Evolutionary conservation across 192 early-diverging fungal species (phyloP).

Genomic region (Cetraspora pellucida): DNA sequence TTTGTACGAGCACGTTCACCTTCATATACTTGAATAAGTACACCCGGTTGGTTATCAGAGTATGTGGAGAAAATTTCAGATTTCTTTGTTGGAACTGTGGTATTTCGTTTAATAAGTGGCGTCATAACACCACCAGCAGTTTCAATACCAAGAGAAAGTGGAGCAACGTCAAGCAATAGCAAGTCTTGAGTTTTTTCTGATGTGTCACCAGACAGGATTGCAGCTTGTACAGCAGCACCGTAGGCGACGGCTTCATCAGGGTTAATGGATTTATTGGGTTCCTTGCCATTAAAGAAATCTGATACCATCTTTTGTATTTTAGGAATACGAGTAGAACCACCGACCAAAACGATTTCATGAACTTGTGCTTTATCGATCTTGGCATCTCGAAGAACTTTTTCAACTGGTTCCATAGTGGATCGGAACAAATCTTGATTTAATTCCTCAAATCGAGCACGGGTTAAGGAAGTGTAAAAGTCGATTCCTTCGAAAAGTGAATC

Average conservation of each 20-base stretch:
- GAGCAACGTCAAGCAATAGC: conserved; percentile 93
- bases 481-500: conserved; percentile 96
- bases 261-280: conserved; percentile 99
- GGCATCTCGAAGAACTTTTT: conserved; percentile 94
- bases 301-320: conserved; percentile 98
- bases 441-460: conserved; percentile 99
- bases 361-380: conserved; percentile 93
- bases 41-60: conserved; percentile 97
- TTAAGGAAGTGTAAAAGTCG: conserved; percentile 98
- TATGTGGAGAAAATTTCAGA: conserved; percentile 98
- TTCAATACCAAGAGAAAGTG: conserved; percentile 97
- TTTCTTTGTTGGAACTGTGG: conserved; percentile 97
- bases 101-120: conserved; percentile 96
- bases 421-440: conserved; percentile 97
- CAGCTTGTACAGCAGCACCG: conserved; percentile 98
- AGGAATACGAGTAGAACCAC: conserved; percentile 99
- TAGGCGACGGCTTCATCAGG: conserved; percentile 99
- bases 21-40: conserved; percentile 97
- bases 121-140: conserved; percentile 99
- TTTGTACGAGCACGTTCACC: conserved; percentile 96
- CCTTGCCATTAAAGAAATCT: conserved; percentile 99
- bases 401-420: conserved; percentile 92
- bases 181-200: conserved; percentile 96
- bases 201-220: conserved; percentile 93
- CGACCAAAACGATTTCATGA: conserved; percentile 95